Conservation (phyloP, 257 asterid genomes). For the Osmanthus fragrans region DNA sequence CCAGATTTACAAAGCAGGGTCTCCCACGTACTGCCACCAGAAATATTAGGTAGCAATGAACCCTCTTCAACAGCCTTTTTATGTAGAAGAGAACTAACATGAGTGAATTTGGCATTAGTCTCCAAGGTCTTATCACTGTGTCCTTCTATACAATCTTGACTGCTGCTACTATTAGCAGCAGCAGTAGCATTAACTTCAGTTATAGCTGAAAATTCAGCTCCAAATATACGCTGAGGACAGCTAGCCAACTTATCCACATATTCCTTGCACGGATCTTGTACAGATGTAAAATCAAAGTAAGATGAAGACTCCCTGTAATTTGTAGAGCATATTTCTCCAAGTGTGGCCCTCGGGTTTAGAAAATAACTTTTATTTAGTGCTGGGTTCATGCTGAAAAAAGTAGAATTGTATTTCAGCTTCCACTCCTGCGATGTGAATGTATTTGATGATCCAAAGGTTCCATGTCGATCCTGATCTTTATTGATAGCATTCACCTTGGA, state of each 20-base stretch:
- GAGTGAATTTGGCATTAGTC: conserved; percentile 29
- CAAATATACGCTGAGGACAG: conserved; percentile 31
- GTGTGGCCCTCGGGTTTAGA: conserved; percentile 38
- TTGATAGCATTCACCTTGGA: conserved; percentile 28
- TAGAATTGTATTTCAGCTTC: conserved; percentile 44
- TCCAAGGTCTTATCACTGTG: conserved; percentile 23
- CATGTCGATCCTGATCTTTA: conserved; percentile 30
- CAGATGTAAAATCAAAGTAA: conserved; percentile 70
- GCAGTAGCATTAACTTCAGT: conserved; percentile 37
- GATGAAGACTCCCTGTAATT: conserved; percentile 40
- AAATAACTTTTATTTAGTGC: conserved; percentile 43
- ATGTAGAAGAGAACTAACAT: conserved; percentile 36
- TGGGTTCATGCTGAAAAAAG: conserved; percentile 72
- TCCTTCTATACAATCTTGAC: conserved; percentile 24
- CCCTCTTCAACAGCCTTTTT: conserved; percentile 29
- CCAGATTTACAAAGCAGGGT: conserved; percentile 68
- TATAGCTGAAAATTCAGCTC: conserved; percentile 37
- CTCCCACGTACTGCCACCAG: conserved; percentile 87
- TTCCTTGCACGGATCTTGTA: conserved; percentile 58
- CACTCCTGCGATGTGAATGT: conserved; percentile 34
- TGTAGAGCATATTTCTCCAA: conserved; percentile 37
- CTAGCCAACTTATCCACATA: conserved; percentile 41
- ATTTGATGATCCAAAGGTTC: conserved; percentile 32
- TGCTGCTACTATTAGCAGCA: conserved; percentile 33
- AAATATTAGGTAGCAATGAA: conserved; percentile 30